Base-by-base conservation (phyloP, 139 green algal species). In the Chlamydomonas urium region DNA sequence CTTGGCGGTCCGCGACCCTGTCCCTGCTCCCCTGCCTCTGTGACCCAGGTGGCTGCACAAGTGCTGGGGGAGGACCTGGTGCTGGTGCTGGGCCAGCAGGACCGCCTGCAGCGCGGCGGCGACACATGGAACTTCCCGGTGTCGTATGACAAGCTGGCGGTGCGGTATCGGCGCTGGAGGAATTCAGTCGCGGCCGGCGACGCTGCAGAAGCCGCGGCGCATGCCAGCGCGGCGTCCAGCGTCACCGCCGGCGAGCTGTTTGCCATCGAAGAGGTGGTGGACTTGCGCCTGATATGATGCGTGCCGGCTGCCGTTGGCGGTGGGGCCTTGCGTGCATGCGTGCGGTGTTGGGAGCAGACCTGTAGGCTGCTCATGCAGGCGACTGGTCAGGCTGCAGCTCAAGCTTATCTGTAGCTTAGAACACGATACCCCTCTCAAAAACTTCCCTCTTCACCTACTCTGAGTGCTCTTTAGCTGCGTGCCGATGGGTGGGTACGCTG, bases 11-110 rank as follows among this genome's bases (percentile, higher is more conserved):
- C 42, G 8, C 42, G 10, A 50, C 42, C 42, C 14, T 50, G 42
- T 50, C n/a, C n/a, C n/a, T n/a, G n/a, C n/a, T n/a, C n/a, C n/a
- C n/a, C n/a, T n/a, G n/a, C n/a, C n/a, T n/a, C n/a, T n/a, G n/a
- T n/a, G n/a, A n/a, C n/a, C n/a, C 69, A 75, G 57, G 58, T 77
- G 47, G 71, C 71, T 33, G 61, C 26, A 28, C 89, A 97, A 86
- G 94, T 99, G 69, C 80, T 99, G 28, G 94, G 92, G 0, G 95
- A 99, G 84, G 95, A 99, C 75, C 74, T 99, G 68, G 79, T 94
- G 75, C 84, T 99, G 31, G 95, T 99, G 48, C 33, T 78, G 35
- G 95, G 95, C 2, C 95, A 99, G 86, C 95, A 99, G 82, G 93
- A 98, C 74, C 76, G 94, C 6, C 86, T 99, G 87, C 38, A 84